A percentile compares a stretch with the other conserved stretches of the same genome.
Evolutionary conservation across 2,329 filamentous ascomycete genomes (phyloP).

Genomic region (Aureobasidium sp.): DNA sequence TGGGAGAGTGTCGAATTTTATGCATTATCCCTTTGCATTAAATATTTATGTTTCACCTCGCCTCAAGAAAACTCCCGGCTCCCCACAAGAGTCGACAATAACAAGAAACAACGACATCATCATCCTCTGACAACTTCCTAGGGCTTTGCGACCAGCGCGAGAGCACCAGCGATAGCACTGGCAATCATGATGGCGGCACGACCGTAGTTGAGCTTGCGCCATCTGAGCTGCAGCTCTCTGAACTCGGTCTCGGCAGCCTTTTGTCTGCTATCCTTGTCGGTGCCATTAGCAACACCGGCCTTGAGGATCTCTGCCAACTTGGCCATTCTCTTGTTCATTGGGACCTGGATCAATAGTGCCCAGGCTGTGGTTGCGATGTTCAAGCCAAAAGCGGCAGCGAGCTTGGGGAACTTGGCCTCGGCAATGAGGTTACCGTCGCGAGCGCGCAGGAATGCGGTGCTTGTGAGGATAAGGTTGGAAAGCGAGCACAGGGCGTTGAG

Average conservation of each 20-base stretch:
- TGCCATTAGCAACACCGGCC: conserved; percentile 17
- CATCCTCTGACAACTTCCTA: not conserved
- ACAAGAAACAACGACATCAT: conserved; percentile 1
- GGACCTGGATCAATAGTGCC: conserved; percentile 27
- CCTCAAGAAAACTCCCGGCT: not conserved
- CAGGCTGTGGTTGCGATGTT: conserved; percentile 26
- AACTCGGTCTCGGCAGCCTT: conserved; percentile 25
- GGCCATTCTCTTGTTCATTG: conserved; percentile 27
- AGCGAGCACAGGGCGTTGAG: conserved; percentile 27
- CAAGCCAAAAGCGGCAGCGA: conserved; percentile 21
- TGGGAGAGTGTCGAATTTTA: not conserved
- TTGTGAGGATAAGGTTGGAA: conserved; percentile 25
- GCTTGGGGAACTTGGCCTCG: conserved; percentile 23
- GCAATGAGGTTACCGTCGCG: conserved; percentile 20
- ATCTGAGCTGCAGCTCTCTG: conserved; percentile 23
- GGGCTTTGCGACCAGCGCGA: conserved; percentile 14
- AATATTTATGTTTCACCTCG: not conserved
- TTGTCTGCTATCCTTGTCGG: conserved; percentile 19
- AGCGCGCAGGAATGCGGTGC: conserved; percentile 24
- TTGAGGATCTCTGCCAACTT: conserved; percentile 22
- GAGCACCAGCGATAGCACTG: conserved; percentile 14
- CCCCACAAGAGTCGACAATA: conserved; percentile 4
- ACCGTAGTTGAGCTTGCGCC: conserved; percentile 25
- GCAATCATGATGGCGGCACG: conserved; percentile 24
- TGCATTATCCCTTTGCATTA: not conserved